phyloP scores from a whole-genome alignment of 257 asterid genomes.

The Solanum infundibuliforme region DNA sequence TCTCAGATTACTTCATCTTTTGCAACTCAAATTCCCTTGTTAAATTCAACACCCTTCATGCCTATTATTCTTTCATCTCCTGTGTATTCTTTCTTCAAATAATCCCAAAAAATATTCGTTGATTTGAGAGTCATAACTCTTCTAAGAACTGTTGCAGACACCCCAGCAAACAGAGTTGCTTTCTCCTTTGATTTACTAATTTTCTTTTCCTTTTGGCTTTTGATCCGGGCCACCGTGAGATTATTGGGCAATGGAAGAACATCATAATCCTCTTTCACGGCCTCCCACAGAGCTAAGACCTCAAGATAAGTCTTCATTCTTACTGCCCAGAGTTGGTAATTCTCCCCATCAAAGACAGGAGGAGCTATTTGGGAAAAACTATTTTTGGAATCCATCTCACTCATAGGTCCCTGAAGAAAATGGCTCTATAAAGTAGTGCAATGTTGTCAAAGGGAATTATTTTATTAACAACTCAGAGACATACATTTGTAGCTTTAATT shows the following conservation, averaged over 20 bases:
- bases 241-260: not conserved
- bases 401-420: not conserved
- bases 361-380: not conserved
- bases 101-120: not conserved
- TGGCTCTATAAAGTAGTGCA: not conserved
- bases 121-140: not conserved
- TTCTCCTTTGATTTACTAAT: not conserved
- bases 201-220: not conserved
- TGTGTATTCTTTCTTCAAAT: not conserved
- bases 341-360: not conserved
- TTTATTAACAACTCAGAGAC: not conserved
- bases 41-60: not conserved
- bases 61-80: not conserved
- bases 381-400: not conserved
- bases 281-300: not conserved
- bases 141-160: not conserved
- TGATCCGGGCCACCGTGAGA: not conserved
- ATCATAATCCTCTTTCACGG: not conserved
- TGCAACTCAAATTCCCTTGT: not conserved
- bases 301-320: not conserved
- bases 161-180: not conserved
- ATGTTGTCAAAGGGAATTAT: not conserved
- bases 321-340: not conserved
- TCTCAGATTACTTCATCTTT: not conserved
- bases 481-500: not conserved